Evolutionary conservation across 352 stramenopile species (phyloP), one percentile per base, ranked within the genome.

Genomic region (Globisporangium splendens): DNA sequence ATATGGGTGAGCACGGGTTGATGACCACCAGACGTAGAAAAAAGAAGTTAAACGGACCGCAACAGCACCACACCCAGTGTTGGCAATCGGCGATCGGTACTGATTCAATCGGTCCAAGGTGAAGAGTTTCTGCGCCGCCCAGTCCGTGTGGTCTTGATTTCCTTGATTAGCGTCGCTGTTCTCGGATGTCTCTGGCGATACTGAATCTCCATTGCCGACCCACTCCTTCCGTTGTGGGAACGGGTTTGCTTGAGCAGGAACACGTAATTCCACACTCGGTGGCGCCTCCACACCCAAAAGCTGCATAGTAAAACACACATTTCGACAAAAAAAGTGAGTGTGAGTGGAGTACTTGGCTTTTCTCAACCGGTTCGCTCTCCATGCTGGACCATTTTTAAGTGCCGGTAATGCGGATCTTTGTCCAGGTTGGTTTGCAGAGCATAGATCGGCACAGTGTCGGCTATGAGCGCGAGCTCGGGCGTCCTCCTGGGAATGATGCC

Each of bases 51-150:
- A 11, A n/a, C 12, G 11, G 18, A 28, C 48, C 20, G 56, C 59
- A n/a, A 74, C 38, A 12, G 59, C 35, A 17, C 59, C 66, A 18
- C 66, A 74, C 7, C 66, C 63, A 31, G 51, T 47, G 39, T 74
- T 74, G 1, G 63, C 68, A 15, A 74, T 56, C 2, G 54, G 21
- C 15, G 58, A n/a, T 11, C 59, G 66, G 28, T 43, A 50, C 13
- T 57, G 48, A 12, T 56, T 63, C 50, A 8, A 7, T 17, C 43
- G 24, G 24, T 31, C 24, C 24, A 31, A 31, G 24, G 24, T 31
- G 24, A 31, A 31, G 24, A 31, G 24, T 31, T 31, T 31, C 24
- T 31, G 24, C 24, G 2, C 24, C 24, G 24, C 24, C 24, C 24
- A 31, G 24, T 31, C 24, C 24, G 24, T 6, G 24, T 31, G 24